A percentile compares a stretch with the other conserved stretches of the same genome.
These are phyloP conservation scores for Fusarium pseudocircinatum DNA, from an alignment of 2,329 filamentous ascomycete species.

Conservation along the genomic window DNA sequence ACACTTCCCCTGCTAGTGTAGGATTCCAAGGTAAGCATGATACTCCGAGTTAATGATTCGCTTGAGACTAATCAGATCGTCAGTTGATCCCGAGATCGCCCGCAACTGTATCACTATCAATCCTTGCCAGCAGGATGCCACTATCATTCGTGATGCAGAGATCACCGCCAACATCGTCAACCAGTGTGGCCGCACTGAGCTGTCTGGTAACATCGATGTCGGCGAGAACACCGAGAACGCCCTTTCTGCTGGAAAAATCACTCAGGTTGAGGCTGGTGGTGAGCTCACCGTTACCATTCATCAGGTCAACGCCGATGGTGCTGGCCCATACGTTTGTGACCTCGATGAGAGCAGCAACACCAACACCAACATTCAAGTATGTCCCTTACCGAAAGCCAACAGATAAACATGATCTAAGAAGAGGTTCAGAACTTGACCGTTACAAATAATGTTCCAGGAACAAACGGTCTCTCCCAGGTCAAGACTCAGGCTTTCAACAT, in stretches of 20 bases:
- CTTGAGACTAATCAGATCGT: background rate
- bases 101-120: conserved; percentile 71
- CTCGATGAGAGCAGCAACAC: conserved; percentile 59
- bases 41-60: rapidly evolving
- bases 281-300: conserved; percentile 68
- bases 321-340: conserved; percentile 66
- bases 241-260: conserved; percentile 56
- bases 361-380: conserved; percentile 33
- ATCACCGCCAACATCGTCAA: conserved; percentile 63
- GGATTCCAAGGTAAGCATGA: conserved; percentile 58
- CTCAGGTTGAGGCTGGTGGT: conserved; percentile 58
- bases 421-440: conserved; percentile 54
- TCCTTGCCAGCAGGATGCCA: conserved; percentile 73
- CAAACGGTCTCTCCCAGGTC: conserved; percentile 65
- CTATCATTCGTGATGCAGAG: conserved; percentile 69
- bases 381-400: rapidly evolving
- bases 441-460: conserved; percentile 67
- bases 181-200: conserved; percentile 70
- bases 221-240: conserved; percentile 64
- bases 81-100: conserved; percentile 64
- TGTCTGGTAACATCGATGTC: conserved; percentile 70
- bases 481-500: conserved; percentile 67
- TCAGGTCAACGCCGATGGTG: conserved; percentile 74
- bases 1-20: conserved; percentile 57
- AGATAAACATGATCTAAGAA: background rate